These are phyloP conservation scores for Eucalyptus dawsonii DNA, from an alignment of 345 rosid genomes.

Conservation along the genomic window DNA sequence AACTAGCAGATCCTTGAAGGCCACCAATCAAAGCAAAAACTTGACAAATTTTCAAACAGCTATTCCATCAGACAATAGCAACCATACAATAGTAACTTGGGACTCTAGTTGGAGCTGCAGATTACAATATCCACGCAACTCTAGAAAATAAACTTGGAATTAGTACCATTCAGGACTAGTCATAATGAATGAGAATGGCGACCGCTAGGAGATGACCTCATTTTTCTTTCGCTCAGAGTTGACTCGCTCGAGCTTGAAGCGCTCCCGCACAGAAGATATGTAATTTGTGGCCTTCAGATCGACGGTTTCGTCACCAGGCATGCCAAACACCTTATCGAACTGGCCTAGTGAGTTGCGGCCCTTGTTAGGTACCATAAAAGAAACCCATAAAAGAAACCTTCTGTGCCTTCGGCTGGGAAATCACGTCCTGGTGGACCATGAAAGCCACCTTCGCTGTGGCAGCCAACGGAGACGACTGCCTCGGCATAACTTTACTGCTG, in stretches of 20 bases:
- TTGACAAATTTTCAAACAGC: not conserved
- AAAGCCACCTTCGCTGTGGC: conserved; percentile 2
- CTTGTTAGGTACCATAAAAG: conserved; percentile 8
- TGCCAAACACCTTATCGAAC: conserved; percentile 7
- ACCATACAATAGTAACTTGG: not conserved
- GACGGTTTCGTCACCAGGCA: conserved; percentile 20
- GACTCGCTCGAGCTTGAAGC: conserved; percentile 44
- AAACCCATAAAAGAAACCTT: conserved; percentile 21
- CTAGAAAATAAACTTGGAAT: not conserved
- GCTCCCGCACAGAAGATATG: conserved; percentile 41
- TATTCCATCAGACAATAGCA: not conserved
- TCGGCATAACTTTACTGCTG: conserved; percentile 8
- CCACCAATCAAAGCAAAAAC: not conserved
- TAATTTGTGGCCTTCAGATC: conserved; percentile 34
- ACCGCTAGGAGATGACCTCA: not conserved
- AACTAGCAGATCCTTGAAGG: not conserved
- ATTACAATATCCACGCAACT: not conserved
- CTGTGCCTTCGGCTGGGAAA: conserved; percentile 15
- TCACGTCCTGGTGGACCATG: conserved; percentile 11
- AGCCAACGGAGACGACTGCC: not conserved
- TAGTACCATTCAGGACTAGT: not conserved
- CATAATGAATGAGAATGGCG: not conserved
- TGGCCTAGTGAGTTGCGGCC: conserved; percentile 6
- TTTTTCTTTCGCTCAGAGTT: conserved; percentile 4
- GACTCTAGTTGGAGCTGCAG: not conserved